phyloP scores from a whole-genome alignment of 1,284 basidiomycete genomes.

The Fomitopsis palustris region DNA sequence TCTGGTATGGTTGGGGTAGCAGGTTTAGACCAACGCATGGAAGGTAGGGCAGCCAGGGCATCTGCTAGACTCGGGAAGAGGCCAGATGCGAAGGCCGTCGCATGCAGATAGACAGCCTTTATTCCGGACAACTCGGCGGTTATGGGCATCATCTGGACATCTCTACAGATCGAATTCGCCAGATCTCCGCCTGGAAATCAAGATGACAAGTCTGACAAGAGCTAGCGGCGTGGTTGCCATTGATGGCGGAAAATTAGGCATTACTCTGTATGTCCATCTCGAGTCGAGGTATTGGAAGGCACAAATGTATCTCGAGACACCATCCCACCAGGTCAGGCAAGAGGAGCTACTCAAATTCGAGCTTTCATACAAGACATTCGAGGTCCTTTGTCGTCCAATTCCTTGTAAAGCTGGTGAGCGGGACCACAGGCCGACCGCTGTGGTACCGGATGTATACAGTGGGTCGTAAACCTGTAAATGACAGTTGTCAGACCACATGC shows the following conservation, averaged over 20 bases:
- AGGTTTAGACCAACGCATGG: conserved; percentile 7
- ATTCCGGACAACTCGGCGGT: background rate
- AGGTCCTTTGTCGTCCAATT: no score
- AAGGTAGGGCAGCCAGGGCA: background rate
- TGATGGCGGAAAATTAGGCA: background rate
- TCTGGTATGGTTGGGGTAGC: conserved; percentile 5
- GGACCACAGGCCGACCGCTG: no score
- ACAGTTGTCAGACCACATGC: no score
- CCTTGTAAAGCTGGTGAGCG: no score
- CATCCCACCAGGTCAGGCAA: no score
- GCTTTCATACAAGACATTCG: no score
- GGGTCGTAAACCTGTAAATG: no score
- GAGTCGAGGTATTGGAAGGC: background rate
- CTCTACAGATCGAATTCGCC: background rate
- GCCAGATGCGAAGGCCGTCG: background rate
- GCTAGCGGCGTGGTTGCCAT: background rate
- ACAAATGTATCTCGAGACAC: no score
- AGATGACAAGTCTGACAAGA: background rate
- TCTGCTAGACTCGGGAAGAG: background rate
- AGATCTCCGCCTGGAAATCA: background rate
- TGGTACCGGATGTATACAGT: no score
- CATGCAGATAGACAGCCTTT: background rate
- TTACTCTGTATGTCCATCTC: background rate
- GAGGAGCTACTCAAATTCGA: no score
- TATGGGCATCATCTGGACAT: background rate